Percentiles rank a stretch among this genome's conserved stretches.
These are phyloP conservation scores for Fusarium sp. DNA, from an alignment of 2,329 filamentous ascomycete species.

Conservation along the genomic window DNA sequence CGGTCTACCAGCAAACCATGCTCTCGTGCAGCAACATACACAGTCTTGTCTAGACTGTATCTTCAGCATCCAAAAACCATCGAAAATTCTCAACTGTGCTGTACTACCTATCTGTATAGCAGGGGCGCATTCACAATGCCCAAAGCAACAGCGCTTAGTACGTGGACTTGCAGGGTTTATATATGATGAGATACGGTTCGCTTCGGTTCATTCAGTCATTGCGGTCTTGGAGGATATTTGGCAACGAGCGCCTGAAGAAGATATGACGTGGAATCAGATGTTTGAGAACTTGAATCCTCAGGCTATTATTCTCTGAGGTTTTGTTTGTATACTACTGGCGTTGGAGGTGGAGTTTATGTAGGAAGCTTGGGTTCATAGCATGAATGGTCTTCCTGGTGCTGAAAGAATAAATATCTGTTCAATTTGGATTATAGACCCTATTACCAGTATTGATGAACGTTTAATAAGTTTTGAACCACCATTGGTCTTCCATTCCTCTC, in stretches of 20 bases:
- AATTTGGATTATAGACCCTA: background rate
- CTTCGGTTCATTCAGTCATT: constrained; percentile 53
- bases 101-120: constrained; percentile 54
- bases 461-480: fast-evolving
- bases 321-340: background rate
- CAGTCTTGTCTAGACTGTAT: constrained; percentile 52
- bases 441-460: fast-evolving
- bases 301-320: constrained; percentile 39
- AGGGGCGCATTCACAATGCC: constrained; percentile 50
- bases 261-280: constrained; percentile 42
- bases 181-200: constrained; percentile 50
- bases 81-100: constrained; percentile 55
- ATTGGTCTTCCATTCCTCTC: fast-evolving
- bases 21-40: constrained; percentile 55
- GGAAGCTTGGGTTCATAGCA: no score
- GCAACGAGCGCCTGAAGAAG: constrained; percentile 9
- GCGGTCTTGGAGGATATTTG: constrained; percentile 40
- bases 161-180: constrained; percentile 38
- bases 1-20: constrained; percentile 52
- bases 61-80: constrained; percentile 50
- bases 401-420: background rate
- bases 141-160: constrained; percentile 44
- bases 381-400: background rate
- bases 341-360: fast-evolving
- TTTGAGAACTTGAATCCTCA: constrained; percentile 41